Evolutionary conservation across 306 rosid species (phyloP).

Genomic region (Pueraria montana): DNA sequence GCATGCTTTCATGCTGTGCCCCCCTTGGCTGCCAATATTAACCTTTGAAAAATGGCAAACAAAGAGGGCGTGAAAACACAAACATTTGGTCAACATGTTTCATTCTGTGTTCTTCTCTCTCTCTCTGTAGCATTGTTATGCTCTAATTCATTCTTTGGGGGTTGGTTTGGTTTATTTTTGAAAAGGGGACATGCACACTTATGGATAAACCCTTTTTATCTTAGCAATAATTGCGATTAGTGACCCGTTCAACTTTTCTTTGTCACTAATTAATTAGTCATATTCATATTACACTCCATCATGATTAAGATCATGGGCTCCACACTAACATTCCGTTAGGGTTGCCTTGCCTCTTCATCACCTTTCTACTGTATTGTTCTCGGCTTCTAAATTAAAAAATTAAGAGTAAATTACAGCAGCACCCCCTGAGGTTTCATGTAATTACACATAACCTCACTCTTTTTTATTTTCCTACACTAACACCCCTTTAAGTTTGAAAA

Average conservation of each 20-base stretch:
- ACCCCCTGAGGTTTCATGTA: no score
- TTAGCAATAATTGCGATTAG: conserved; percentile 53
- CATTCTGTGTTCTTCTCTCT: conserved; percentile 53
- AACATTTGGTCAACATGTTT: conserved; percentile 73
- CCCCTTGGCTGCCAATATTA: conserved; percentile 13
- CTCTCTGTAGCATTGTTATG: conserved; percentile 31
- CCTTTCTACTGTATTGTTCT: not conserved
- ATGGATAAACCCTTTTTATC: conserved; percentile 44
- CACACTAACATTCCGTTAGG: conserved; percentile 59
- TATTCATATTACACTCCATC: conserved; percentile 39
- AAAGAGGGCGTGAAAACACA: conserved; percentile 43
- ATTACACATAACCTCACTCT: no score
- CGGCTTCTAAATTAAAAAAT: not conserved
- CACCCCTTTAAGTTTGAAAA: no score
- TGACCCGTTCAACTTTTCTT: conserved; percentile 45
- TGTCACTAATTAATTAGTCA: conserved; percentile 55
- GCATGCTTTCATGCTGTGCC: conserved; percentile 43
- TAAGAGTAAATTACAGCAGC: no score
- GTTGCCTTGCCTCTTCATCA: conserved; percentile 28
- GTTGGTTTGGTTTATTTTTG: not conserved
- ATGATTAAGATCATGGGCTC: conserved; percentile 64
- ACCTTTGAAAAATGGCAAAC: conserved; percentile 49
- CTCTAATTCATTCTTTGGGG: not conserved
- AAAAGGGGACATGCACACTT: conserved; percentile 32
- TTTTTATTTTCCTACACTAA: no score